Base-by-base conservation (phyloP, 768 basidiomycete genomes). In the Boletus subcaerulescens region DNA sequence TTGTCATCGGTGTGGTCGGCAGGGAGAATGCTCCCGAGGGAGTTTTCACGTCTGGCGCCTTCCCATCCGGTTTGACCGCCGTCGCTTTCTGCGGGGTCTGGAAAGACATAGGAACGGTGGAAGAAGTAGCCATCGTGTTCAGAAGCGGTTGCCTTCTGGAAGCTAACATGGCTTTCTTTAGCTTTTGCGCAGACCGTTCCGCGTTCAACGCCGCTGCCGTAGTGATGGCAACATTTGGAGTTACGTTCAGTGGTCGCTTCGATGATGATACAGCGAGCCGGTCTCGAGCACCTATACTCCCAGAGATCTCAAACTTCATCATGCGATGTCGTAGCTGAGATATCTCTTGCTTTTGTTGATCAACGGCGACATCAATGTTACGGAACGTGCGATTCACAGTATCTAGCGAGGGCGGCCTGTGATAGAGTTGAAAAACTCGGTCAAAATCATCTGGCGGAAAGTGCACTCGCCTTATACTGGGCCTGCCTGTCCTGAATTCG, bases 201-300 rank as follows among this genome's bases (percentile, higher is more conserved):
- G 89, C 86, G 55, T 90, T 89, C 45, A 94, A 74, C 22, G 92
- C 90, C 2, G 89, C 89, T 0, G 90, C 89, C 0, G 91, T 90
- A 5, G 84, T 85, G 9, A 78, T 76, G 0, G 89, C 90, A 38
- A 90, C 82, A 59, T 85, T 77, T 0, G 86, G 84, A 1, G 83
- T 85, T 2, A 85, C 73, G 39, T 71, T 78, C 56, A 71, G 66
- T 8, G 75, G 74, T 41, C 73, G 76, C 40, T 64, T 68, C 31
- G 70, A 56, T n/a, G 71, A 73, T 6, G 71, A 70, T 46, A 76
- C 71, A 0, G 72, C 74, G 11, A 80, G 71, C 24, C 74, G 65
- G 56, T 83, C 82, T 26, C 77, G 71, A 55, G 61, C 42, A 38
- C 61, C 43, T 12, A 58, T 38, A 45, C 63, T 51, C 18, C 60